Percentiles rank a stretch among this genome's conserved stretches.
Conservation (phyloP, 768 basidiomycete species). For the Agaricus sinodeliciosus region DNA sequence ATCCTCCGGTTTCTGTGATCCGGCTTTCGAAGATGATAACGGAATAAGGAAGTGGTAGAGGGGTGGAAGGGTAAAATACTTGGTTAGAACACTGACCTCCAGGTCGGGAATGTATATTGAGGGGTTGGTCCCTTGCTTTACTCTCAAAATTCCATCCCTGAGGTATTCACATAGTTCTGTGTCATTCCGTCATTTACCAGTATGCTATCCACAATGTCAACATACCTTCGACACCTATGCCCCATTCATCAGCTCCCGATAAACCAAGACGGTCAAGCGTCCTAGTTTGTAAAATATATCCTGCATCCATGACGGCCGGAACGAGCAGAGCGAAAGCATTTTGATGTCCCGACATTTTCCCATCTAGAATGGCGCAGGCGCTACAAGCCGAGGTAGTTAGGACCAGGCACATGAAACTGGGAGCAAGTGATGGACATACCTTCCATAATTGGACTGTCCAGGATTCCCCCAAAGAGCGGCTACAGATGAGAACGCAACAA, state of each 20-base stretch:
- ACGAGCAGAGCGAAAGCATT: constrained; percentile 27
- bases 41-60: constrained; percentile 14
- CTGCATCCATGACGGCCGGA: constrained; percentile 24
- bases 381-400: constrained; percentile 11
- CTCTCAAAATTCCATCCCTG: constrained; percentile 23
- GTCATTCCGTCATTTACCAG: neutral
- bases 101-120: constrained; percentile 26
- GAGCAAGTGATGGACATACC: constrained; percentile 12
- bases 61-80: constrained; percentile 17
- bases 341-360: constrained; percentile 14
- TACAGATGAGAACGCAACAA: constrained; percentile 27
- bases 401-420: neutral
- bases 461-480: constrained; percentile 24
- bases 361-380: constrained; percentile 27
- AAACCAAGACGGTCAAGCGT: constrained; percentile 8
- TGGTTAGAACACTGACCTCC: constrained; percentile 22
- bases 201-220: neutral
- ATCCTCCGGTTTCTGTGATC: constrained; percentile 1
- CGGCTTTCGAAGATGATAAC: neutral
- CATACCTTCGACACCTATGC: constrained; percentile 13
- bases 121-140: constrained; percentile 17
- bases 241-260: constrained; percentile 12
- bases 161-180: constrained; percentile 24
- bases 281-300: constrained; percentile 12
- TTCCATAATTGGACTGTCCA: constrained; percentile 33